phyloP scores from a whole-genome alignment of 1,139 yeast species.

The Saccharomyces hybrid region DNA sequence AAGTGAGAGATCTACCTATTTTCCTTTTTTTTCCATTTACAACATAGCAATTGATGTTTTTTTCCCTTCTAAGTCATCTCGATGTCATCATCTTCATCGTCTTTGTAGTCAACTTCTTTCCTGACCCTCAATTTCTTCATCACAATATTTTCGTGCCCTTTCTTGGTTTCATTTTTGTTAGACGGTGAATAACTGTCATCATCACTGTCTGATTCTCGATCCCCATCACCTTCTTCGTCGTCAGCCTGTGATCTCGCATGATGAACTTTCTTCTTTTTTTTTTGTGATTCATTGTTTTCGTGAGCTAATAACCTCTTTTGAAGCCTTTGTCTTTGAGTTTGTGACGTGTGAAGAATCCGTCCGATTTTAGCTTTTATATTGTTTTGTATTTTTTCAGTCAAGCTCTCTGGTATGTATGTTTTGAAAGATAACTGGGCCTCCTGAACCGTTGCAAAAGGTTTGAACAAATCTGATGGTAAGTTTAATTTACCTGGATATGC shows the following conservation, averaged over 20 bases:
- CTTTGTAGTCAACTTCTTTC: constrained; percentile 39
- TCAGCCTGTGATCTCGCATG: background rate
- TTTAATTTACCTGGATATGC: constrained; percentile 78
- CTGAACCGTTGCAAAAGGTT: constrained; percentile 40
- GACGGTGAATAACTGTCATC: background rate
- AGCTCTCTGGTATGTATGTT: constrained; percentile 21
- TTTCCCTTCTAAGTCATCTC: constrained; percentile 26
- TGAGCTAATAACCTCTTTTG: constrained; percentile 26
- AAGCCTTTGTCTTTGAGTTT: constrained; percentile 26
- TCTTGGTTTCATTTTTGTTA: constrained; percentile 5
- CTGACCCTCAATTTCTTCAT: constrained; percentile 42
- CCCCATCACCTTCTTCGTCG: background rate
- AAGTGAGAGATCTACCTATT: background rate
- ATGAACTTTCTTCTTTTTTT: constrained; percentile 5
- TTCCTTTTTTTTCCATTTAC: background rate
- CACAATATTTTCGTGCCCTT: constrained; percentile 20
- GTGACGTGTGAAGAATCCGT: constrained; percentile 23
- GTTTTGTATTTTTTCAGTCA: constrained; percentile 16
- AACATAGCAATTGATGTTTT: constrained; percentile 2
- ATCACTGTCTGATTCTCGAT: background rate
- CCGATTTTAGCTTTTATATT: constrained; percentile 26
- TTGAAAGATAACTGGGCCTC: constrained; percentile 33
- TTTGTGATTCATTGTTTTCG: constrained; percentile 18
- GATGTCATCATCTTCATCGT: constrained; percentile 28
- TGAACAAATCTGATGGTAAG: constrained; percentile 58